Base-by-base conservation (phyloP, 345 rosid genomes). In the Camelina neglecta region DNA sequence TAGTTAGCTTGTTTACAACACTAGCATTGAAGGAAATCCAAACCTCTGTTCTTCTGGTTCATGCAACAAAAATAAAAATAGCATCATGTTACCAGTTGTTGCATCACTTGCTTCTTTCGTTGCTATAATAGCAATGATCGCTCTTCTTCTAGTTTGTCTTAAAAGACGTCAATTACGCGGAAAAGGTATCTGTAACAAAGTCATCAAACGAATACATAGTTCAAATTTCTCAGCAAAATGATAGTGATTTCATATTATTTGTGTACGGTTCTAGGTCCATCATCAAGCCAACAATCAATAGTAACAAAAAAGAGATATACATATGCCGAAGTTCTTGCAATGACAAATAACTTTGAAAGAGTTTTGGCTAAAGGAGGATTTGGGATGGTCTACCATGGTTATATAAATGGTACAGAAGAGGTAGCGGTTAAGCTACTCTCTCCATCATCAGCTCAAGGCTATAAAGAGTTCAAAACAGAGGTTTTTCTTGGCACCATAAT, bases 381-480 rank as follows among this genome's bases (percentile, higher is more conserved):
- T 29, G 79, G 82, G 2, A 79, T 62, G 74, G 82, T 79, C 23
- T 79, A 79, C 23, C 74, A 66, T 67, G 82, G 79, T 49, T 24
- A 11, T 64, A 55, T 73, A 41, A 75, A 75, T 53, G 82, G 48
- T 35, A 61, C 24, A 5, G 75, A 60, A 45, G 66, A 71, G 75
- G 77, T 75, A 15, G 80, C 77, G 1, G 77, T 80, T 16, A 80
- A 80, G 60, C 15, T 71, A 63, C 77, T 80, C 4, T 80, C 83
- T 65, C 74, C 26, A 66, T 59, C 80, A 51, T 80, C 80, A 59
- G 23, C 58, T 35, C 83, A 80, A 80, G 83, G 83, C 60, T 74
- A 67, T 54, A 71, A 75, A 48, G 77, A 75, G 67, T 75, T 75
- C 74, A 72, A 65, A 66, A 73, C 83, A 59, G 83, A 80, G 83